Evolutionary conservation across 805 yeast genomes (phyloP).

Genomic region (Saccharomycopsis schoenii): DNA sequence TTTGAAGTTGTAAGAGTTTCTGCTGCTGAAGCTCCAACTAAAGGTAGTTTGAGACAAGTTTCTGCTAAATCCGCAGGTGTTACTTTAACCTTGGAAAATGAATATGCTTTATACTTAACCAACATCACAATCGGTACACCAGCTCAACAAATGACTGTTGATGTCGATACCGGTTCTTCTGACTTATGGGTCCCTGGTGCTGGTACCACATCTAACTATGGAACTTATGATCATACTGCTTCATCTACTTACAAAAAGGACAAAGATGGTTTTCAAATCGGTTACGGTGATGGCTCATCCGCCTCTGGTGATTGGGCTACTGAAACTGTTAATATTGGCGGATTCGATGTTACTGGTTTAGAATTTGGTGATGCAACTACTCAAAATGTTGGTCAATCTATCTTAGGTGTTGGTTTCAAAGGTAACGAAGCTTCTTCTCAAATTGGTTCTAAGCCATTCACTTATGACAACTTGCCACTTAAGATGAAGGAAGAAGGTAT

Average conservation of each 20-base stretch:
- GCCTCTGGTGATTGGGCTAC: conserved; percentile 43
- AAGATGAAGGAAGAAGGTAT: conserved; percentile 30
- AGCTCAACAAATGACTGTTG: too few relatives aligned
- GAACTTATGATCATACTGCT: conserved; percentile 20
- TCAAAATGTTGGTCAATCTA: conserved; percentile 12
- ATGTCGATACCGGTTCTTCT: too few relatives aligned
- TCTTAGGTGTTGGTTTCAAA: conserved; percentile 15
- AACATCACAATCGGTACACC: too few relatives aligned
- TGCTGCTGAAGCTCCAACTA: background rate
- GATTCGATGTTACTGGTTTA: conserved; percentile 4
- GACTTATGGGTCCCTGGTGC: too few relatives aligned
- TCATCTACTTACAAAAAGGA: conserved; percentile 19
- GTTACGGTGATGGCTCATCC: conserved; percentile 38
- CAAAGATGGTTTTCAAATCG: conserved; percentile 25
- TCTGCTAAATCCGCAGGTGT: conserved; percentile 4
- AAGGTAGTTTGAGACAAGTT: background rate
- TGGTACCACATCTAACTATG: conserved; percentile 22
- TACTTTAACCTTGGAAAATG: conserved; percentile 30
- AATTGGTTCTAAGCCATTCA: conserved; percentile 7
- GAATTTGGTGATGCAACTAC: conserved; percentile 13
- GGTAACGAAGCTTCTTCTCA: conserved; percentile 24
- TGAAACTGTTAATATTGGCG: too few relatives aligned
- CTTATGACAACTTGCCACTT: conserved; percentile 24
- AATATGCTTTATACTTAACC: too few relatives aligned
- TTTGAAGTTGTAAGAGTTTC: conserved; percentile 7